These are phyloP conservation scores for Fraxinus floribunda DNA, from an alignment of 305 asterid genomes.

Conservation along the genomic window DNA sequence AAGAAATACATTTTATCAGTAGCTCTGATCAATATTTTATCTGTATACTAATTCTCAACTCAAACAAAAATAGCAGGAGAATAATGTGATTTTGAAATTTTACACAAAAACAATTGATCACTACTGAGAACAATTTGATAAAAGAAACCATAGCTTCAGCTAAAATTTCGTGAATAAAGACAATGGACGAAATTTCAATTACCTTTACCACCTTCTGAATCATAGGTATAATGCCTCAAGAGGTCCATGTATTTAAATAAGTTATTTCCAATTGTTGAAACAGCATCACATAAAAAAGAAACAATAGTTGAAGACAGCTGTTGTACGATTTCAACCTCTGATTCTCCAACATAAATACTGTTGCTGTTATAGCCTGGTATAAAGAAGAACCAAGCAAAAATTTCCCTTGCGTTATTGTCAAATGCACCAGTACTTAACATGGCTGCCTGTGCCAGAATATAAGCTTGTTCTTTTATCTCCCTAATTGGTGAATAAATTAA, in stretches of 20 bases:
- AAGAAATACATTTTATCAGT: not conserved
- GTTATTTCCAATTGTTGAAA: conserved; percentile 71
- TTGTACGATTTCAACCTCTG: conserved; percentile 51
- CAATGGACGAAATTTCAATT: not conserved
- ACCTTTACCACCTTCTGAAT: not conserved
- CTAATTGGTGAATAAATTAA: conserved; percentile 57
- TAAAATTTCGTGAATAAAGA: not conserved
- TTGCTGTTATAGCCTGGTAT: conserved; percentile 64
- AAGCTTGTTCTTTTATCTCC: conserved; percentile 70
- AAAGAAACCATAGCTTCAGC: not conserved
- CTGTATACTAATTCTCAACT: not conserved
- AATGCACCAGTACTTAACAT: conserved; percentile 94
- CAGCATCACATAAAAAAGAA: conserved; percentile 84
- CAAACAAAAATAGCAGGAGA: not conserved
- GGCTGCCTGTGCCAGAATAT: conserved; percentile 74
- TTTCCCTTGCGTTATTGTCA: conserved; percentile 67
- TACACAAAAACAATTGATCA: not conserved
- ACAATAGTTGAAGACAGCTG: conserved; percentile 65
- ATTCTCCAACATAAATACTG: conserved; percentile 33
- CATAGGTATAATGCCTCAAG: conserved; percentile 40
- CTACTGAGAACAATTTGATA: not conserved
- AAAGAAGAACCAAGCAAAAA: conserved; percentile 81
- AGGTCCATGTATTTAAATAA: conserved; percentile 67
- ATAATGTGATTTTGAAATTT: not conserved
- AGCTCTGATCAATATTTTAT: not conserved